Conservation (phyloP, 139 green algal genomes). For the Tetradesmus obliquus region DNA sequence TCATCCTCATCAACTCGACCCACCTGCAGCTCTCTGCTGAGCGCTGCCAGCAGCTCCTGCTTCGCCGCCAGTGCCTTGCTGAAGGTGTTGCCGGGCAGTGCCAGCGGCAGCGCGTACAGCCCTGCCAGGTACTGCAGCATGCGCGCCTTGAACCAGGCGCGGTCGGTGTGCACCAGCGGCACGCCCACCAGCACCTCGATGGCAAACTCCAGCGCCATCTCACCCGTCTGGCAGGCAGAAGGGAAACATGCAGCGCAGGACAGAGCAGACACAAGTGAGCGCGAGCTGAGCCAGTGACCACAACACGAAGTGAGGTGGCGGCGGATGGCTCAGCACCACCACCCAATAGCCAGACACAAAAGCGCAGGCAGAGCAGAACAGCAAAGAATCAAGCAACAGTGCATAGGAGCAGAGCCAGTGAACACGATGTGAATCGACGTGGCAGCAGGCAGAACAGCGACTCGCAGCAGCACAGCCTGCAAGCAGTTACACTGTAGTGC, state of each 20-base stretch:
- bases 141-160: slow-evolving; percentile 39
- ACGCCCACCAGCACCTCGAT: slow-evolving; percentile 43
- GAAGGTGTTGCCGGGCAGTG: slow-evolving; percentile 36
- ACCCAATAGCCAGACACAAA: too few species aligned
- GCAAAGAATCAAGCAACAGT: background rate
- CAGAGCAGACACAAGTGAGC: background rate
- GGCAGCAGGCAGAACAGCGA: background rate
- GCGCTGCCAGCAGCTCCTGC: background rate
- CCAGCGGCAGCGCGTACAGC: slow-evolving; percentile 40
- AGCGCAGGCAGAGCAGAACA: too few species aligned
- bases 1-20: too few species aligned
- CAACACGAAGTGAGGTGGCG: too few species aligned
- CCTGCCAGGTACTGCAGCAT: slow-evolving; percentile 20
- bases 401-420: background rate
- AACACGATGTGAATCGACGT: background rate
- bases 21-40: background rate
- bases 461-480: background rate
- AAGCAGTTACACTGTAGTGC: too few species aligned
- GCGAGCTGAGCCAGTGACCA: background rate
- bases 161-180: slow-evolving; percentile 29
- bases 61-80: slow-evolving; percentile 28
- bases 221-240: slow-evolving; percentile 22
- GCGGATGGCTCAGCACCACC: too few species aligned
- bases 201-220: slow-evolving; percentile 45
- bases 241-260: background rate